Percentiles rank a stretch among this genome's conserved stretches.
Conservation (phyloP, 192 early-diverging fungal species). For the Coemansia sp. region DNA sequence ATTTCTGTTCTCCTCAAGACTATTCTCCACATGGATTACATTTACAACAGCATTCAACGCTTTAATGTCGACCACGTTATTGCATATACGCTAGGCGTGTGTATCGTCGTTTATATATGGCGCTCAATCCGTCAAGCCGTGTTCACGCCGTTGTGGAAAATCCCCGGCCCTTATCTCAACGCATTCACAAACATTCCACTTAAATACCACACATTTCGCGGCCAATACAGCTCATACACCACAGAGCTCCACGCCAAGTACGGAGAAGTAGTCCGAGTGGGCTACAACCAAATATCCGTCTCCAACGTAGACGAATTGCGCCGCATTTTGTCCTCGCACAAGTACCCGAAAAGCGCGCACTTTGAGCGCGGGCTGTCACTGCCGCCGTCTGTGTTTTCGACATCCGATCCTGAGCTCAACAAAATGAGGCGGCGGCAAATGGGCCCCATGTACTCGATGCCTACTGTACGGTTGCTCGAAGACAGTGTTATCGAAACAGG, state of each 20-base stretch:
- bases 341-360: conserved; percentile 26
- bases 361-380: conserved; percentile 27
- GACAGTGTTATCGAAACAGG: conserved; percentile 27
- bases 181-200: conserved; percentile 31
- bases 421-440: conserved; percentile 31
- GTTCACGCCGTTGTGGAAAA: conserved; percentile 14
- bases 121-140: not conserved
- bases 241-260: conserved; percentile 24
- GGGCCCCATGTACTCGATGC: conserved; percentile 24
- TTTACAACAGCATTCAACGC: not conserved
- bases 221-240: conserved; percentile 30
- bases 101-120: not conserved
- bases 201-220: conserved; percentile 13
- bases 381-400: conserved; percentile 29
- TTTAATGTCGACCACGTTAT: not conserved
- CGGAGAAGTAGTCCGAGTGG: conserved; percentile 45
- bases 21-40: not conserved
- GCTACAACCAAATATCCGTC: conserved; percentile 34
- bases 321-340: conserved; percentile 36
- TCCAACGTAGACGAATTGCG: conserved; percentile 17
- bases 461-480: conserved; percentile 15
- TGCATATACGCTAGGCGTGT: not conserved
- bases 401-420: conserved; percentile 38
- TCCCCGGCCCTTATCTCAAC: conserved; percentile 34
- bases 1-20: not conserved